Base-by-base conservation (phyloP, 2,329 filamentous ascomycete species). In the Ploettnerulaceae sp. region DNA sequence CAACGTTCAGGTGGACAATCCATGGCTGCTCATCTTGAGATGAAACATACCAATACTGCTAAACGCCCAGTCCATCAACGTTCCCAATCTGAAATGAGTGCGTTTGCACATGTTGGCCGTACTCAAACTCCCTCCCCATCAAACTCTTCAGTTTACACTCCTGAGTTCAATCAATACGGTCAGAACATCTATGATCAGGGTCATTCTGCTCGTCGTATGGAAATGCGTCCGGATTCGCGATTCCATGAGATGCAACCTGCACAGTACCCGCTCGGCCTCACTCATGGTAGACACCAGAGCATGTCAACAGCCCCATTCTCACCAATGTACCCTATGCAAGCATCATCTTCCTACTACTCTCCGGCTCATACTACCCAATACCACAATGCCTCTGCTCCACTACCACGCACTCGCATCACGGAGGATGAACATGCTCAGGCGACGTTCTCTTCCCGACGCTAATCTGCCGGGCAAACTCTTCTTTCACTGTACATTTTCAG, bases 11-110 rank as follows among this genome's bases (percentile, higher is more conserved):
- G 35, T 43, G 44, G 44, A 35, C 52, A 53, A 26, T 55, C 56
- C 6, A 55, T 57, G 52, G 56, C 57, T 22, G 48, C 52, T 22
- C 53, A 57, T 22, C 48, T 60, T 5, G 59, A 61, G 31, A 45
- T 33, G 25, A 48, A 8, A 46, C 49, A 55, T 34, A 41, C 37
- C 28, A 46, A 31, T 20, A 24, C n/a, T 40, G 31, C 33, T 11
- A 45, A 45, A 25, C 53, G 54, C 20, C 47, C 51, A 25, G 25
- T 46, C 12, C 61, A 64, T 40, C 53, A 57, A 26, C 55, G 61
- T 17, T 62, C 60, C n/a, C 59, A 56, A 20, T 63, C 61, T 5
- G 60, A 64, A 36, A 48, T 62, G 21, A 42, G 51, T 31, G 38
- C 46, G 20, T 49, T 58, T 9, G 29, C 29, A 12, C 47, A 46